Conservation (phyloP, 2,329 filamentous ascomycete species). For the Colletotrichum sp. region DNA sequence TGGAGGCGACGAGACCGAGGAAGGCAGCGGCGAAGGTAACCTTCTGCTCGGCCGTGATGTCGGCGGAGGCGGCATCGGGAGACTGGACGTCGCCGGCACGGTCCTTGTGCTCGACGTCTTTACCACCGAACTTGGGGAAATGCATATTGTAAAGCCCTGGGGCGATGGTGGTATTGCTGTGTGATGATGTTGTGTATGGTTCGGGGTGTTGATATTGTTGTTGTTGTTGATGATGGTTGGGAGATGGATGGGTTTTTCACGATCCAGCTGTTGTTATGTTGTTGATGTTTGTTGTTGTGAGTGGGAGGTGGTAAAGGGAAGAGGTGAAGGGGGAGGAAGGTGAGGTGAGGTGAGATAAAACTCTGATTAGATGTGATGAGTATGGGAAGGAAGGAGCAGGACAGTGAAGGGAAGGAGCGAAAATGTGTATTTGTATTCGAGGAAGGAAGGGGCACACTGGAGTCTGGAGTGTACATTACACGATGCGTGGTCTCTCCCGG, state of each 20-base stretch:
- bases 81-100: not conserved
- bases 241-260: not conserved
- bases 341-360: not conserved
- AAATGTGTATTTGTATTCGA: not conserved
- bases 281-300: not conserved
- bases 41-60: slow-evolving; percentile 25
- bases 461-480: not conserved
- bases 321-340: not conserved
- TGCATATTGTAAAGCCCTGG: not conserved
- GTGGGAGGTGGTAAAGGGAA: not conserved
- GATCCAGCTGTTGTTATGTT: not conserved
- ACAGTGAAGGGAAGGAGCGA: not conserved
- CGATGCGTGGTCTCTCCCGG: not conserved
- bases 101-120: slow-evolving; percentile 16
- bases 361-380: slow-evolving; percentile 2
- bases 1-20: slow-evolving; percentile 56
- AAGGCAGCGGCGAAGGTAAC: slow-evolving; percentile 49
- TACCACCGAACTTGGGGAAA: slow-evolving; percentile 18
- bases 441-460: not conserved
- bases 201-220: not conserved
- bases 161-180: not conserved
- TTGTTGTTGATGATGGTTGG: not conserved
- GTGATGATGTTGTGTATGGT: not conserved
- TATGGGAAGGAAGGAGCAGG: not conserved
- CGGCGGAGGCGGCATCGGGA: not conserved